These are phyloP conservation scores for Sextonia rubra DNA, from an alignment of 164 flowering plant species.

Conservation along the genomic window DNA sequence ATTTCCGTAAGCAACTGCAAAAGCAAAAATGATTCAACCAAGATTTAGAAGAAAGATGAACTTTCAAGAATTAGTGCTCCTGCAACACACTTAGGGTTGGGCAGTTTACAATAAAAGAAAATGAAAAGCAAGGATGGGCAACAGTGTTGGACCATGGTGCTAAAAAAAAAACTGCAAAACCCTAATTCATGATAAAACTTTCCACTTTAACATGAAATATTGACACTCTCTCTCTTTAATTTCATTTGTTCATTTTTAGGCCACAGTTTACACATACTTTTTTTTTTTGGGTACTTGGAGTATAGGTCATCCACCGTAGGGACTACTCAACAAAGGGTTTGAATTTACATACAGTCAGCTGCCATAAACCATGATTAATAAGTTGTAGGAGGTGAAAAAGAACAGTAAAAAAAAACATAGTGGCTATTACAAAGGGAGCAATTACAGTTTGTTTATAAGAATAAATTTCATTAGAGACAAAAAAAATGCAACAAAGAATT, in stretches of 20 bases:
- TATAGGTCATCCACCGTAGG: background rate
- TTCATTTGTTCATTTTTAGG: background rate
- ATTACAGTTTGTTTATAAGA: background rate
- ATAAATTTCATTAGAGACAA: no score
- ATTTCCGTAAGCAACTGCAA: constrained; percentile 91
- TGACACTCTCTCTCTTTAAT: background rate
- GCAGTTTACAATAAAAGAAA: background rate
- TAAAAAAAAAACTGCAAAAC: background rate
- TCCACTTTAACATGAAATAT: background rate
- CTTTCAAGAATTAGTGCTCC: background rate
- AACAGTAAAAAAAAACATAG: background rate
- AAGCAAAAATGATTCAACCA: constrained; percentile 15
- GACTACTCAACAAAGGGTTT: background rate
- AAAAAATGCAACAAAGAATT: no score
- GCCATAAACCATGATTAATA: background rate
- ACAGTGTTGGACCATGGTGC: background rate
- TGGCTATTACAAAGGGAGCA: background rate
- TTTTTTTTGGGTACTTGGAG: background rate
- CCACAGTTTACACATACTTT: background rate
- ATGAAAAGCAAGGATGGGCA: background rate
- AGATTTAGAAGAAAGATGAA: background rate
- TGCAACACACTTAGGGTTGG: background rate
- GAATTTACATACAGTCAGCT: background rate
- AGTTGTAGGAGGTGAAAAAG: background rate
- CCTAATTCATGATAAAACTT: background rate